A percentile compares a stretch with the other conserved stretches of the same genome.
These are phyloP conservation scores for Microcera coccophila DNA, from an alignment of 2,329 filamentous ascomycete species.

Conservation along the genomic window DNA sequence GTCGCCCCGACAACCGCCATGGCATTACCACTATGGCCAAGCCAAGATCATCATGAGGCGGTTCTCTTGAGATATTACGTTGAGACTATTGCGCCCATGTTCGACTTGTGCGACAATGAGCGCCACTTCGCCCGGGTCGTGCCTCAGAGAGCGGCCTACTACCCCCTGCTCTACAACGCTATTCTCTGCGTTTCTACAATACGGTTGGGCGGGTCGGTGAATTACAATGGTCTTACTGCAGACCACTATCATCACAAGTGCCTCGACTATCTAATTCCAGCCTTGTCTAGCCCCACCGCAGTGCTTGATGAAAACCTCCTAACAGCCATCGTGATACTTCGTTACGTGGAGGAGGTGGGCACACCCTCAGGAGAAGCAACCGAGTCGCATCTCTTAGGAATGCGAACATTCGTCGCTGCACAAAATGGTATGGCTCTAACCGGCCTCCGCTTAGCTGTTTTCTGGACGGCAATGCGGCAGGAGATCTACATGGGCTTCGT, in stretches of 20 bases:
- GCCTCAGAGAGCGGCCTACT: conserved; percentile 24
- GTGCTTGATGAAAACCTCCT: conserved; percentile 29
- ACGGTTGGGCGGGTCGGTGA: conserved; percentile 18
- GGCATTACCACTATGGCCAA: conserved; percentile 19
- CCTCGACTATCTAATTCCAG: conserved; percentile 26
- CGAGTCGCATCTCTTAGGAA: conserved; percentile 29
- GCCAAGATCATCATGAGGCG: conserved; percentile 25
- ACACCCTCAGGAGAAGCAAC: conserved; percentile 16
- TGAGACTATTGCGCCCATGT: conserved; percentile 24
- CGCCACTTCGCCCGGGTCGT: conserved; percentile 28
- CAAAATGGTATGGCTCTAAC: conserved; percentile 28
- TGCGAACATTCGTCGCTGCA: conserved; percentile 26
- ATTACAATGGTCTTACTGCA: conserved; percentile 21
- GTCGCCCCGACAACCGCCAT: conserved; percentile 23
- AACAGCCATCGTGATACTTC: conserved; percentile 29
- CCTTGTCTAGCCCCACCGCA: conserved; percentile 22
- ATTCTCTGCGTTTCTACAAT: conserved; percentile 28
- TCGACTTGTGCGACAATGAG: conserved; percentile 28
- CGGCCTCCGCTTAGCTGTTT: conserved; percentile 26
- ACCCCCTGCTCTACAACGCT: conserved; percentile 27
- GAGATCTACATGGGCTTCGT: conserved; percentile 32
- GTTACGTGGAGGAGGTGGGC: conserved; percentile 28
- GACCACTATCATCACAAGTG: conserved; percentile 29
- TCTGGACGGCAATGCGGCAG: conserved; percentile 28
- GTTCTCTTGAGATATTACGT: conserved; percentile 28